phyloP scores from a whole-genome alignment of 2,329 filamentous ascomycete genomes.

The Ceratocystis eucalypticola region DNA sequence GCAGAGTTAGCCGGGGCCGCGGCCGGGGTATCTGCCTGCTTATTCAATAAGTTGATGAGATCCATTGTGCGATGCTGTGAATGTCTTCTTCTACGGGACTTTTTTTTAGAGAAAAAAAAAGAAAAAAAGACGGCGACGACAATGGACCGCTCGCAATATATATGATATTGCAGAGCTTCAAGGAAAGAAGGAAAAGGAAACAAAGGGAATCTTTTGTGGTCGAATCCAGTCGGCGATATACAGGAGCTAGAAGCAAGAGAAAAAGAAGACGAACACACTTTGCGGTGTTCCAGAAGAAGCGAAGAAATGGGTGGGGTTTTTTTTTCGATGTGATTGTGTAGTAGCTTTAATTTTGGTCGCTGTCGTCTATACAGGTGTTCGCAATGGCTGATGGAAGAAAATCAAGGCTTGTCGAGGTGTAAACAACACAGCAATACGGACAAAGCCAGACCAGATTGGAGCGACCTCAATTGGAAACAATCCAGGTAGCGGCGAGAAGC shows the following conservation, averaged over 20 bases:
- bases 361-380: background rate
- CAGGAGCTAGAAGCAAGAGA: background rate
- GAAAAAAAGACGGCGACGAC: background rate
- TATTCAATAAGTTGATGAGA: conserved; percentile 18
- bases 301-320: background rate
- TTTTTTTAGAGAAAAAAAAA: conserved; percentile 3
- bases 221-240: conserved; percentile 17
- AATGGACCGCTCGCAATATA: background rate
- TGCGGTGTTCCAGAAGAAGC: background rate
- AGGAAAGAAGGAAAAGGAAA: conserved; percentile 1
- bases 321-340: background rate
- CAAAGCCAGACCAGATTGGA: conserved; percentile 16
- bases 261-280: background rate
- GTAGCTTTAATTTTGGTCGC: background rate
- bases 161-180: background rate
- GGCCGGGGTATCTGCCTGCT: conserved; percentile 12
- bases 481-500: background rate
- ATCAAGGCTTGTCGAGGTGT: background rate
- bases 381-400: background rate
- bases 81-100: conserved; percentile 10
- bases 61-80: conserved; percentile 10
- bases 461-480: background rate
- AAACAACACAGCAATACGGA: background rate
- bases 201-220: background rate
- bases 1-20: background rate